A percentile compares a stretch with the other conserved stretches of the same genome.
phyloP scores from a whole-genome alignment of 495 filamentous ascomycete species.

The Massariosphaeria phaeospora region DNA sequence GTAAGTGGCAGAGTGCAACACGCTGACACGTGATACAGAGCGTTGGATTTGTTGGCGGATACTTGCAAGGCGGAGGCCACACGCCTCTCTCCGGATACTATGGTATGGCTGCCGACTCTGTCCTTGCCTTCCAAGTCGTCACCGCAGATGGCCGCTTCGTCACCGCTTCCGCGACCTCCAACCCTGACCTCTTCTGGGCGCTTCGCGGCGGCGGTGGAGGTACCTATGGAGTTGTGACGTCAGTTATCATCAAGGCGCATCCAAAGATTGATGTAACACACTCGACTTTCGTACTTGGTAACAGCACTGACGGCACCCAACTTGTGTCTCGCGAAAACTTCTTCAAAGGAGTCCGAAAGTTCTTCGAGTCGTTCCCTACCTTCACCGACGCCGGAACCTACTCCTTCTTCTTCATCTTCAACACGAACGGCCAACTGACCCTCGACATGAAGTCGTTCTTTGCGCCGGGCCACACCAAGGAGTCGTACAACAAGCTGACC shows the following conservation, averaged over 20 bases:
- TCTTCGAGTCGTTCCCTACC: conserved; percentile 2
- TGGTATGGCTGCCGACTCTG: conserved; percentile 21
- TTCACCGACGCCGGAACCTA: conserved; percentile 17
- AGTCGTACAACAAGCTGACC: neutral
- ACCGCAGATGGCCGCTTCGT: conserved; percentile 21
- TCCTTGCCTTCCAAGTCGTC: conserved; percentile 7
- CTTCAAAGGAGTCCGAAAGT: conserved; percentile 9
- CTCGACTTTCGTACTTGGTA: conserved; percentile 2
- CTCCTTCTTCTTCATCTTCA: conserved; percentile 11
- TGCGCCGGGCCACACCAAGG: conserved; percentile 6
- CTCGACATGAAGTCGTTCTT: conserved; percentile 13
- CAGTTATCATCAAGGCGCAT: conserved; percentile 1
- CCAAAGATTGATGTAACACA: conserved; percentile 8
- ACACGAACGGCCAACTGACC: neutral
- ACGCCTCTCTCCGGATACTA: conserved; percentile 12
- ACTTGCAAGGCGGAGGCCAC: conserved; percentile 20
- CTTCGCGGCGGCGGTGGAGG: conserved; percentile 22
- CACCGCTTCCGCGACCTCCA: conserved; percentile 6
- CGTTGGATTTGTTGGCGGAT: conserved; percentile 22
- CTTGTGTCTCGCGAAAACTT: conserved; percentile 8
- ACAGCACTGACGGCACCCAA: neutral
- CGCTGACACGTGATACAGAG: conserved; percentile 3
- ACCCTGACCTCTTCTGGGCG: conserved; percentile 25
- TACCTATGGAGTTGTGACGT: conserved; percentile 18
- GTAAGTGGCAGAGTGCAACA: too few species aligned